A percentile compares a stretch with the other conserved stretches of the same genome.
These are phyloP conservation scores for Wickerhamiella parazyma DNA, from an alignment of 805 yeast genomes.

Conservation along the genomic window DNA sequence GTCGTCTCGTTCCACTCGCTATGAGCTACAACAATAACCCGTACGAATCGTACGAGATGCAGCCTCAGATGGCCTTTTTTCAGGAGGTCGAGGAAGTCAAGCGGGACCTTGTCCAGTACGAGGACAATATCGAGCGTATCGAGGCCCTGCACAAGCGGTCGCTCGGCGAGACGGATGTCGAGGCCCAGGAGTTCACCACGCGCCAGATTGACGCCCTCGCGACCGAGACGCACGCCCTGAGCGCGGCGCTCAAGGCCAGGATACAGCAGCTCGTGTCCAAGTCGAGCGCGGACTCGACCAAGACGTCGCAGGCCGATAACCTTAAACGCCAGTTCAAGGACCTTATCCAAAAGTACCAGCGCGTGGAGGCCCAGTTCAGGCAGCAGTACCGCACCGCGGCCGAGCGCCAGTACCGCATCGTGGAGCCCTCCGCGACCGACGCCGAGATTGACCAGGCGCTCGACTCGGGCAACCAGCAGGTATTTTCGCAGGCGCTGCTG, in stretches of 20 bases:
- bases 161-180: slow-evolving; percentile 58
- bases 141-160: slow-evolving; percentile 58
- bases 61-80: slow-evolving; percentile 39
- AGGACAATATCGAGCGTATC: slow-evolving; percentile 52
- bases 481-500: slow-evolving; percentile 71
- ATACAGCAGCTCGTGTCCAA: slow-evolving; percentile 61
- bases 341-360: slow-evolving; percentile 74
- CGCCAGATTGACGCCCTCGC: slow-evolving; percentile 64
- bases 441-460: slow-evolving; percentile 76
- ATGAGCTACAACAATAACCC: slow-evolving; percentile 8
- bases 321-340: slow-evolving; percentile 73
- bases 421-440: slow-evolving; percentile 38
- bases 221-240: slow-evolving; percentile 66
- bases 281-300: slow-evolving; percentile 46
- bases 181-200: slow-evolving; percentile 53
- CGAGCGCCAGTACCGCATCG: slow-evolving; percentile 82
- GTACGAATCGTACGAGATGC: slow-evolving; percentile 16
- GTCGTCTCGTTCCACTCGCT: neutral
- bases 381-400: slow-evolving; percentile 78
- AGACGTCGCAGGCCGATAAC: slow-evolving; percentile 81
- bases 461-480: slow-evolving; percentile 69
- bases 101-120: slow-evolving; percentile 55
- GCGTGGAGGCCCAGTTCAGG: slow-evolving; percentile 73
- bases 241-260: slow-evolving; percentile 56
- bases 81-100: slow-evolving; percentile 54